Conservation (phyloP, 768 basidiomycete genomes). For the Macrolepiota dolichaula region DNA sequence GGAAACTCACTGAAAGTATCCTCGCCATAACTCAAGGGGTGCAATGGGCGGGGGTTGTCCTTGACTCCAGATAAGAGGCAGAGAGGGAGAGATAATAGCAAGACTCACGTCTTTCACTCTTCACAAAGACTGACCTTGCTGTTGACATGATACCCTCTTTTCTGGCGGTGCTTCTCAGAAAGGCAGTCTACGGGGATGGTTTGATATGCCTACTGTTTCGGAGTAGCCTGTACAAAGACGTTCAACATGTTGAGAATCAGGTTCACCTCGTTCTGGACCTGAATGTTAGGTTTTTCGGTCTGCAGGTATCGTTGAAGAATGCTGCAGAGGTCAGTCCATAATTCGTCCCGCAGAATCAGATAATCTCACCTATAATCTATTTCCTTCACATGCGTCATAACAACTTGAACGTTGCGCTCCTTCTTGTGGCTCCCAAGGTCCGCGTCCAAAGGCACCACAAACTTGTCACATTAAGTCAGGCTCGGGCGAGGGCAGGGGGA, state of each 20-base stretch:
- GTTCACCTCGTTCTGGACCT: constrained; percentile 1
- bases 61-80: neutral
- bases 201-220: constrained; percentile 20
- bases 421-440: neutral
- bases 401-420: constrained; percentile 11
- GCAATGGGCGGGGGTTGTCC: constrained; percentile 16
- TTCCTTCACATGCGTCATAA: constrained; percentile 22
- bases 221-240: constrained; percentile 28
- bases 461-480: neutral
- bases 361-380: constrained; percentile 21
- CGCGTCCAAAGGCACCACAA: neutral
- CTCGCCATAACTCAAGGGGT: constrained; percentile 37
- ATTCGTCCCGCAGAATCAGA: neutral
- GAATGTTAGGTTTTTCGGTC: neutral
- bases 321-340: neutral
- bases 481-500: neutral
- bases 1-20: constrained; percentile 37
- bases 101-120: neutral
- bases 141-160: constrained; percentile 6
- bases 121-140: constrained; percentile 7
- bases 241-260: constrained; percentile 30
- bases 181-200: neutral
- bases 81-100: neutral
- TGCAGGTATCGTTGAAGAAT: constrained; percentile 3
- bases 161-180: neutral